Conservation (phyloP, 257 asterid genomes). For the Salvia miltiorrhiza region DNA sequence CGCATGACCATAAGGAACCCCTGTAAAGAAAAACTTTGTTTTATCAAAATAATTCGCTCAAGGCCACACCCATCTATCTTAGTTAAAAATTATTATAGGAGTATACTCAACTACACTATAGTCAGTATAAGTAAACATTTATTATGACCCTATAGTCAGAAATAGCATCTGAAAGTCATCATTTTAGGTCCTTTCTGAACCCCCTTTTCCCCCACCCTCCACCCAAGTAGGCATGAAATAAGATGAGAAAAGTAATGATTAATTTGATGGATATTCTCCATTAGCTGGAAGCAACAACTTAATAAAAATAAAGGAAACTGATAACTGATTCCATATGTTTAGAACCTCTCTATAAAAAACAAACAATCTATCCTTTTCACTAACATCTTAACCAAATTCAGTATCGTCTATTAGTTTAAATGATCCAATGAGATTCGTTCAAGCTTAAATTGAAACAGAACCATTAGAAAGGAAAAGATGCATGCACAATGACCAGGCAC, state of each 20-base stretch:
- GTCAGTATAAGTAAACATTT: conserved; percentile 8
- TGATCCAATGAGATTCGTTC: background rate
- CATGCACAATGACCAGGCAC: conserved; percentile 1
- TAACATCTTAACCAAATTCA: background rate
- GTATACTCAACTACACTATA: no score
- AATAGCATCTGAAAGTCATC: background rate
- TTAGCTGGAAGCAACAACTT: conserved; percentile 4
- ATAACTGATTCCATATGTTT: background rate
- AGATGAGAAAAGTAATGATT: background rate
- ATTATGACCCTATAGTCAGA: background rate
- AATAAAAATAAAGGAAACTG: background rate
- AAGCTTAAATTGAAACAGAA: background rate
- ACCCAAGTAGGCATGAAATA: conserved; percentile 6
- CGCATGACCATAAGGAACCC: conserved; percentile 79
- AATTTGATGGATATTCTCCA: conserved; percentile 14
- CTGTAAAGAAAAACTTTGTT: conserved; percentile 63
- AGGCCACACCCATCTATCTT: conserved; percentile 26
- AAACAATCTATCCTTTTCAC: background rate
- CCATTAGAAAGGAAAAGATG: background rate
- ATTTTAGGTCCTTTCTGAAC: background rate
- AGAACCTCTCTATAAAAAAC: conserved; percentile 1
- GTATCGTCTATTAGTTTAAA: background rate
- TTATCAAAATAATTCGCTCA: conserved; percentile 36
- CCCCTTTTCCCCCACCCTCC: background rate
- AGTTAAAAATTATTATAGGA: background rate